phyloP scores from a whole-genome alignment of 2,329 filamentous ascomycete species.

The Aspergillus sp. region DNA sequence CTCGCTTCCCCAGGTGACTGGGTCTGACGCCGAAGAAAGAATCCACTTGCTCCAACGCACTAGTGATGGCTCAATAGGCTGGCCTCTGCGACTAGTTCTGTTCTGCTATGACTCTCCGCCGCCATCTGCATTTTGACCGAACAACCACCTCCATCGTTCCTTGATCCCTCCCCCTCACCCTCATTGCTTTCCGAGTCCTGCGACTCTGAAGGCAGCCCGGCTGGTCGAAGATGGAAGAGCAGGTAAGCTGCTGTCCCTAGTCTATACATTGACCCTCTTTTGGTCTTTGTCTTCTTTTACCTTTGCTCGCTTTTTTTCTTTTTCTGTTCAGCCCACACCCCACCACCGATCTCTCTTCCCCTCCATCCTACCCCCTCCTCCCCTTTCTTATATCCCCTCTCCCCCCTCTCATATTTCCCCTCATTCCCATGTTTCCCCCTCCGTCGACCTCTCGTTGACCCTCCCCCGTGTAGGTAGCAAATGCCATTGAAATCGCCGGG shows the following conservation, averaged over 20 bases:
- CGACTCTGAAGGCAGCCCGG: constrained; percentile 33
- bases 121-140: constrained; percentile 8
- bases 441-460: neutral
- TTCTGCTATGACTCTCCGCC: constrained; percentile 8
- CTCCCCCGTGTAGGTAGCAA: constrained; percentile 69
- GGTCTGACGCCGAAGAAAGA: neutral
- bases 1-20: constrained; percentile 4
- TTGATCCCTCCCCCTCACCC: constrained; percentile 4
- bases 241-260: constrained; percentile 34
- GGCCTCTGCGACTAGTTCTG: constrained; percentile 3
- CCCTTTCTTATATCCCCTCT: constrained; percentile 7
- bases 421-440: constrained; percentile 11
- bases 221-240: constrained; percentile 49
- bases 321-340: constrained; percentile 5
- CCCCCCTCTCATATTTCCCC: constrained; percentile 24
- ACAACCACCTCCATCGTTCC: constrained; percentile 6
- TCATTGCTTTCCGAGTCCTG: constrained; percentile 9
- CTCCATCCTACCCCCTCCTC: constrained; percentile 18
- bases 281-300: neutral
- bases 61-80: constrained; percentile 9
- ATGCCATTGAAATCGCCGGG: constrained; percentile 92
- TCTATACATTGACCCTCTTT: constrained; percentile 5
- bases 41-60: neutral
- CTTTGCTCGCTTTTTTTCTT: constrained; percentile 6
- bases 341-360: constrained; percentile 7